Evolutionary conservation across 2,329 filamentous ascomycete species (phyloP), one percentile per base, ranked within the genome.

Genomic region (Clarireedia homoeocarpa): DNA sequence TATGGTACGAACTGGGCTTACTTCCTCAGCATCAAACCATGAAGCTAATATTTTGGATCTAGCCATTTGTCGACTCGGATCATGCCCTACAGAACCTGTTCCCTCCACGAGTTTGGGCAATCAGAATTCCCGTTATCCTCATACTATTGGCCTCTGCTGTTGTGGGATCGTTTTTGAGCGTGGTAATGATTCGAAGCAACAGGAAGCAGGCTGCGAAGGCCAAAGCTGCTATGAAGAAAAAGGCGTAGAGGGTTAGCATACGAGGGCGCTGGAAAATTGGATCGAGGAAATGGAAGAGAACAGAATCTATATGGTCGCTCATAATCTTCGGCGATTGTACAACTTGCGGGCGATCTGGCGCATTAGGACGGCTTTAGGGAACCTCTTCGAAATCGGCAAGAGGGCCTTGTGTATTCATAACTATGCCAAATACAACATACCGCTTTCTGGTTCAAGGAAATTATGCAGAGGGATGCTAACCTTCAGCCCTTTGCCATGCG

Each of bases 111-210:
- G 91, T 96, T 71, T 99, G 94, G 94, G 94, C 94, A 59, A 96
- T 99, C 71, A 91, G 94, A 72, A 94, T 99, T 69, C 94, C 94
- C 65, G 92, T 99, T 67, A 96, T 99, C 71, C 85, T 99, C 65
- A 86, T 96, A 61, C 84, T 99, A 48, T 80, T 99, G 63, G 91
- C 87, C 62, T 91, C 86, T 59, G 91, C 94, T 58, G 91, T 99
- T 58, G 92, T 99, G 59, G 94, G 94, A 62, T 95, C 90, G 59
- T 99, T 99, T 79, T 80, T 99, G 65, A 87, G 88, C 67, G 85
- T 96, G 70, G 92, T 99, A 69, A 99, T 99, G 94, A 97, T 99
- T 76, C 84, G 89, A 72, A 97, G 92, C 80, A 96, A 96, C 79
- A 82, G 88, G 72, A 97, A 97, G 84, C 96, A 94, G 83, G 90